A percentile compares a stretch with the other conserved stretches of the same genome.
These are phyloP conservation scores for Zoysia japonica DNA, from an alignment of 176 grass and related monocot species.

Conservation along the genomic window DNA sequence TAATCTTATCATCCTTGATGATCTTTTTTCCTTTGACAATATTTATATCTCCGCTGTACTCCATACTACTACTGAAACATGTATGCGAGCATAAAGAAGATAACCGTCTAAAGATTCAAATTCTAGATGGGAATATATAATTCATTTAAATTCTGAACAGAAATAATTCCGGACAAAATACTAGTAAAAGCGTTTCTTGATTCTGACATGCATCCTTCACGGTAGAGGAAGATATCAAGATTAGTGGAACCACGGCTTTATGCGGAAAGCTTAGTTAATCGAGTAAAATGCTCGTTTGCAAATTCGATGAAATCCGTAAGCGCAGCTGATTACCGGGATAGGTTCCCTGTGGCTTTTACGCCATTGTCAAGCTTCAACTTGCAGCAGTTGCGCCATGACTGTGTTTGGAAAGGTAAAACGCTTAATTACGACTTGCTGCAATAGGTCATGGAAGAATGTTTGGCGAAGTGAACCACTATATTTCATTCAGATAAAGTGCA, in stretches of 20 bases:
- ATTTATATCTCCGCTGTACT: not conserved
- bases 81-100: not conserved
- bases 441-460: slow-evolving; percentile 32
- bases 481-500: too few species aligned
- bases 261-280: too few species aligned
- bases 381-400: slow-evolving; percentile 37
- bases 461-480: slow-evolving; percentile 29
- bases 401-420: slow-evolving; percentile 20
- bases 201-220: too few species aligned
- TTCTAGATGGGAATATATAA: too few species aligned
- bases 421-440: slow-evolving; percentile 7
- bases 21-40: too few species aligned
- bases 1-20: not conserved
- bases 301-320: not conserved
- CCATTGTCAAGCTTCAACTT: not conserved
- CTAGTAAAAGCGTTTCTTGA: too few species aligned
- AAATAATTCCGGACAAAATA: too few species aligned
- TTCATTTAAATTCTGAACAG: too few species aligned
- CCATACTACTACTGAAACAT: too few species aligned
- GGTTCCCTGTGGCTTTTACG: not conserved
- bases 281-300: not conserved
- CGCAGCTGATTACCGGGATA: not conserved
- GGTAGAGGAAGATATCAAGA: too few species aligned
- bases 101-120: too few species aligned
- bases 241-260: too few species aligned